Percentiles rank a stretch among this genome's conserved stretches.
Evolutionary conservation across 2,329 filamentous ascomycete species (phyloP).

Genomic region (Akanthomyces uredinophilus): DNA sequence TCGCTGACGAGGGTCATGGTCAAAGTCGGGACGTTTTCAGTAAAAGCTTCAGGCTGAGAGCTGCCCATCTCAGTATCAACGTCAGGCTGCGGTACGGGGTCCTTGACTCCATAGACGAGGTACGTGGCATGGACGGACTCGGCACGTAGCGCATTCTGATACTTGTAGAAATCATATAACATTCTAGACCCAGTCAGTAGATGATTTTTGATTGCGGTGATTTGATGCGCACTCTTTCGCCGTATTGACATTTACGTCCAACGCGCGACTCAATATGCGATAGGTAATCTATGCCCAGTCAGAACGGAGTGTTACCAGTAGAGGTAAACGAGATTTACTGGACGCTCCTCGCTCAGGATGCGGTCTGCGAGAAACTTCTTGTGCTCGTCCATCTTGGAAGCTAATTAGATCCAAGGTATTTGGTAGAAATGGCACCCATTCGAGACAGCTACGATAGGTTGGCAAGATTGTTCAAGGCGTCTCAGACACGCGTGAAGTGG

Average conservation of each 20-base stretch:
- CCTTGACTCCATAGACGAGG: constrained; percentile 68
- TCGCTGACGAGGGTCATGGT: constrained; percentile 66
- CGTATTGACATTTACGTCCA: constrained; percentile 78
- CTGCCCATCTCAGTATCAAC: constrained; percentile 67
- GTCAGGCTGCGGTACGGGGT: constrained; percentile 38
- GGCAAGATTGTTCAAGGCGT: not conserved
- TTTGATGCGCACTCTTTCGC: constrained; percentile 71
- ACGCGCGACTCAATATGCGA: constrained; percentile 71
- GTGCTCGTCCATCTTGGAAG: constrained; percentile 52
- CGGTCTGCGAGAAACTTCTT: constrained; percentile 68
- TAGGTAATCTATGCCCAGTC: constrained; percentile 67
- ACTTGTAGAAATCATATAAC: constrained; percentile 77
- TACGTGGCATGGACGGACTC: constrained; percentile 88
- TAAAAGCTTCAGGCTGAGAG: constrained; percentile 49
- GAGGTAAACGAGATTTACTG: constrained; percentile 44
- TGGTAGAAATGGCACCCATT: not conserved
- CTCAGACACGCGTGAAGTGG: constrained; percentile 8
- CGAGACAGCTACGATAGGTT: not conserved
- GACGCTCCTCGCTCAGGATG: constrained; percentile 69
- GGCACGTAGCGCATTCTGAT: constrained; percentile 69
- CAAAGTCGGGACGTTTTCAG: constrained; percentile 48
- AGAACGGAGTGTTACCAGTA: not conserved
- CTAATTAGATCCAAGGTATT: not conserved
- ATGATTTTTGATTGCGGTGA: constrained; percentile 42
- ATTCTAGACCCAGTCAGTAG: constrained; percentile 50